Base-by-base conservation (phyloP, 2,329 filamentous ascomycete species). In the Fusarium penzigii region DNA sequence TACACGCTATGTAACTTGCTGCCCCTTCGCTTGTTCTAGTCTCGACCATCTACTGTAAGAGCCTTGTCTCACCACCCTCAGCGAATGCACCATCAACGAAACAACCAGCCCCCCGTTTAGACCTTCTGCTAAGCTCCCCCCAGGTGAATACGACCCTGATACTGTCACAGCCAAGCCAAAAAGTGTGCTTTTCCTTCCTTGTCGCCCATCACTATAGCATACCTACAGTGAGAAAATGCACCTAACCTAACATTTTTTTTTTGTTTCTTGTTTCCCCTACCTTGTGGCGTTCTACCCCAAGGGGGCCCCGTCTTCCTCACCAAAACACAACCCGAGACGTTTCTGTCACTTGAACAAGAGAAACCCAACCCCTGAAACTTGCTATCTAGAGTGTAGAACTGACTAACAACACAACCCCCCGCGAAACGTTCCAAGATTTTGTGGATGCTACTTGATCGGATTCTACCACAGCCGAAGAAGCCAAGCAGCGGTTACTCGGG, bases 261-360 rank as follows among this genome's bases (percentile, higher is more conserved):
- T 36, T 46, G 38, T 45, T 36, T 51, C 44, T 48, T 49, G 17
- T 46, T 46, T 42, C 20, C 20, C 20, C 20, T 25, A 7, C 20
- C 20, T 25, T 25, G 20, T 25, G 20, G 20, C 20, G 20, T 7
- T 25, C 7, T 25, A 25, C 20, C 20, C 20, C 46, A 47, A 55
- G 54, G 58, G 58, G 49, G 42, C 36, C 41, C 44, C 39, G 49
- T 46, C 49, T 51, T 57, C 58, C 56, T 63, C 57, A 55, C 62
- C 65, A 61, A 70, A 65, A 67, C 66, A 55, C 58, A 46, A 69
- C 56, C 52, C 68, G 69, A 70, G 70, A 72, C 70, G 63, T 51
- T 48, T 63, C 66, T 70, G 70, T 71, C 64, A 69, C 70, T 57
- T 57, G 20, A 56, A 51, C 51, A 50, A 47, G 51, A 49, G 51